Conservation (phyloP, 169 alveolate species). For the Plasmodium cynomolgi region DNA sequence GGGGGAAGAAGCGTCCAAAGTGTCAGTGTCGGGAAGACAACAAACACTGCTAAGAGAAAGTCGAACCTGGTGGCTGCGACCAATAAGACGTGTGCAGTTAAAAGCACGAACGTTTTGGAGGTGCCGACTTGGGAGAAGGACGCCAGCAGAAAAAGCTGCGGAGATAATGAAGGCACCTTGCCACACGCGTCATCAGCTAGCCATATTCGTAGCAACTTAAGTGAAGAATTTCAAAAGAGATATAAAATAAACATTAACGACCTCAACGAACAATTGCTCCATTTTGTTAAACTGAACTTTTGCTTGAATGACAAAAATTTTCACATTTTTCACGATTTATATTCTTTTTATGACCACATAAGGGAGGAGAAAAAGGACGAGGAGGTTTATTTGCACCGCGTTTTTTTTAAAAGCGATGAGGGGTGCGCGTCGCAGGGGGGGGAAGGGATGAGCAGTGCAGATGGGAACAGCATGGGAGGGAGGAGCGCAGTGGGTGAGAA, state of each 20-base stretch:
- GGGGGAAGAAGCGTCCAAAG: background rate
- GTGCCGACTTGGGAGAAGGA: background rate
- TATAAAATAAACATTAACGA: constrained; percentile 26
- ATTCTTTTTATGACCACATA: constrained; percentile 42
- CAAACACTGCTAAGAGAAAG: background rate
- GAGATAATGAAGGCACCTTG: background rate
- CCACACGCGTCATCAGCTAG: background rate
- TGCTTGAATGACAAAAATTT: constrained; percentile 34
- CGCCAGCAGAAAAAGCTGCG: background rate
- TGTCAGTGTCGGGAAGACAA: background rate
- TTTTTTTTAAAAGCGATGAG: constrained; percentile 43
- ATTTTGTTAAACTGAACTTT: constrained; percentile 45
- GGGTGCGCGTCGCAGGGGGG: background rate
- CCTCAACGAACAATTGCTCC: constrained; percentile 35
- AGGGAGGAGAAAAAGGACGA: constrained; percentile 57
- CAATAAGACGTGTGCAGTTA: background rate
- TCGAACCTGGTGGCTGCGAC: background rate
- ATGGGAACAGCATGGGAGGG: background rate
- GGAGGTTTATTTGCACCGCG: constrained; percentile 21
- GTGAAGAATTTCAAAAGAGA: constrained; percentile 20
- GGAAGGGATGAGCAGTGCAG: background rate
- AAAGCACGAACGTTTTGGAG: background rate
- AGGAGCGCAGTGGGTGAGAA: background rate
- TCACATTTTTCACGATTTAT: constrained; percentile 26
- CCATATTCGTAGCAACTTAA: constrained; percentile 2